phyloP scores from a whole-genome alignment of 306 rosid genomes.

The Quercus cerris region DNA sequence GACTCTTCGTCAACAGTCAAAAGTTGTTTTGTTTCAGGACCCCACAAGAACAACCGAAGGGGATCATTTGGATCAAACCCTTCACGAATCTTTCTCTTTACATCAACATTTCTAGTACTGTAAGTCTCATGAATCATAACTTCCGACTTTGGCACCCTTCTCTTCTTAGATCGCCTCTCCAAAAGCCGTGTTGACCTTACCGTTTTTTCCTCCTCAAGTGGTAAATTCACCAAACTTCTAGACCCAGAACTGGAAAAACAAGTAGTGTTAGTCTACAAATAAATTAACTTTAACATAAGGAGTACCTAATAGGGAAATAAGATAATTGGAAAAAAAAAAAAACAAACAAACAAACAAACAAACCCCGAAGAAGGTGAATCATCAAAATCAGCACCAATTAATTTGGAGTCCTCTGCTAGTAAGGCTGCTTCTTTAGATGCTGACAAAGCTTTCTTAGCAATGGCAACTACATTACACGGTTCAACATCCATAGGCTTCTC shows the following conservation, averaged over 20 bases:
- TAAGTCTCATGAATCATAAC: slow-evolving; percentile 32
- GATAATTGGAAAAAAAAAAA: neutral
- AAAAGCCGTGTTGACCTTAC: slow-evolving; percentile 64
- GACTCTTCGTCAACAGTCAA: slow-evolving; percentile 77
- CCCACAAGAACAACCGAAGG: slow-evolving; percentile 68
- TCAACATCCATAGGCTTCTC: slow-evolving; percentile 33
- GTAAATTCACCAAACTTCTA: slow-evolving; percentile 34
- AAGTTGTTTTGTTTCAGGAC: slow-evolving; percentile 77
- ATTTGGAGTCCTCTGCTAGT: slow-evolving; percentile 41
- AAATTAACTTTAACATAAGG: slow-evolving; percentile 10
- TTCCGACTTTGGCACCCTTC: slow-evolving; percentile 47
- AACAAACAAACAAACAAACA: slow-evolving; percentile 35
- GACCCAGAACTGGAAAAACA: slow-evolving; percentile 30
- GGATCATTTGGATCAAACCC: slow-evolving; percentile 62
- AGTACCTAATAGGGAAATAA: slow-evolving; percentile 15
- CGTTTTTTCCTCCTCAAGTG: slow-evolving; percentile 37
- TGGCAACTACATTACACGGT: slow-evolving; percentile 37
- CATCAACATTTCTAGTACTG: slow-evolving; percentile 30
- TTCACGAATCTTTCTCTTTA: slow-evolving; percentile 52
- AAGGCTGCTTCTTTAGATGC: slow-evolving; percentile 72
- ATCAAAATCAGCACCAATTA: slow-evolving; percentile 32
- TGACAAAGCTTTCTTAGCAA: slow-evolving; percentile 72
- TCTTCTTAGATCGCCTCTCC: slow-evolving; percentile 68
- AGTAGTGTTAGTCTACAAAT: slow-evolving; percentile 25
- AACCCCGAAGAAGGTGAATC: slow-evolving; percentile 48